Conservation (phyloP, 2,329 filamentous ascomycete genomes). For the Acarospora socialis region DNA sequence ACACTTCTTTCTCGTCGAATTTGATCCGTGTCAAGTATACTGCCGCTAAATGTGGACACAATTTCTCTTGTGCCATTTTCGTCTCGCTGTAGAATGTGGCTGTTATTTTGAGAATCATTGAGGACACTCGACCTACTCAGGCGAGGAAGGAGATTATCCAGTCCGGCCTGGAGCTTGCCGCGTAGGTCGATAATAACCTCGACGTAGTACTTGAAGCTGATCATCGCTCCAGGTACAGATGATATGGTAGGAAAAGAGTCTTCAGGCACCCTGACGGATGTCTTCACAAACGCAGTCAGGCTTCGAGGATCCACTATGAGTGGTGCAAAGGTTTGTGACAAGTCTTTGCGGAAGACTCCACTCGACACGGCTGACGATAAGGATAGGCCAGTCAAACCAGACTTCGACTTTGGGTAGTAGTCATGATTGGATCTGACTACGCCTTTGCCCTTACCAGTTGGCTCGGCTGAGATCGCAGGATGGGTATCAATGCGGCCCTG, state of each 20-base stretch:
- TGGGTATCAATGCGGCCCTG: conserved; percentile 81
- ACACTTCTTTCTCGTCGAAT: conserved; percentile 82
- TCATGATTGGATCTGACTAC: no score
- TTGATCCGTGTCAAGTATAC: conserved; percentile 61
- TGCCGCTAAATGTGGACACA: conserved; percentile 22
- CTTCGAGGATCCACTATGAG: conserved; percentile 74
- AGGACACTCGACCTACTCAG: conserved; percentile 35
- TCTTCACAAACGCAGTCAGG: conserved; percentile 64
- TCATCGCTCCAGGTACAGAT: conserved; percentile 80
- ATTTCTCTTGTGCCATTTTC: conserved; percentile 30
- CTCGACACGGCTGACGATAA: conserved; percentile 74
- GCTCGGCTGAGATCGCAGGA: conserved; percentile 43
- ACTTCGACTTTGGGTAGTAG: conserved; percentile 74
- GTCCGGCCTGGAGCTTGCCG: conserved; percentile 63
- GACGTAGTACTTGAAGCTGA: conserved; percentile 85
- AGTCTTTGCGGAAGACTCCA: conserved; percentile 89
- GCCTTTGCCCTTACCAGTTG: conserved; percentile 54
- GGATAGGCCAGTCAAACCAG: conserved; percentile 73
- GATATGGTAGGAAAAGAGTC: conserved; percentile 86
- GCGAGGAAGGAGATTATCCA: conserved; percentile 48
- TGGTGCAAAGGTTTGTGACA: conserved; percentile 77
- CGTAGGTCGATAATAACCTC: conserved; percentile 89
- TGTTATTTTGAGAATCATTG: conserved; percentile 20
- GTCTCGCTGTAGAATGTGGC: no score
- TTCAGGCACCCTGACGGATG: conserved; percentile 73